phyloP scores from a whole-genome alignment of 2,329 filamentous ascomycete genomes.

The Neonectria hederae region DNA sequence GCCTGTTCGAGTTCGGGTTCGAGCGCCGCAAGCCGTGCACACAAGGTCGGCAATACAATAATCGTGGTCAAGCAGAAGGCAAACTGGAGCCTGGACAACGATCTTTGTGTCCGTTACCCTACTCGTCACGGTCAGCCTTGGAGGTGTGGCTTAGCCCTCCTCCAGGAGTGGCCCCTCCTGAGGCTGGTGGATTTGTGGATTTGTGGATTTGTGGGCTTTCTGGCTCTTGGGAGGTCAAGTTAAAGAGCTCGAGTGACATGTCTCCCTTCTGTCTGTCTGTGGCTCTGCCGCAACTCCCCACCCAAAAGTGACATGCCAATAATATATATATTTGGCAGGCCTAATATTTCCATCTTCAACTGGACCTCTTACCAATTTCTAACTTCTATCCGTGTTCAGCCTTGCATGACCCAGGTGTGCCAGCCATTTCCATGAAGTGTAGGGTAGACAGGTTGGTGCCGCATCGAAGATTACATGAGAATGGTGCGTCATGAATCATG shows the following conservation, averaged over 20 bases:
- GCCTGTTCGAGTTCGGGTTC: not conserved
- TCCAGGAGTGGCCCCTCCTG: conserved; percentile 35
- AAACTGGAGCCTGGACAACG: conserved; percentile 42
- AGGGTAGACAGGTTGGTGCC: not conserved
- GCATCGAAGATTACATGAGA: not conserved
- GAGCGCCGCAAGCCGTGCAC: not conserved
- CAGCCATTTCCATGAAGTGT: not conserved
- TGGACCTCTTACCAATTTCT: not conserved
- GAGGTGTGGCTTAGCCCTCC: conserved; percentile 42
- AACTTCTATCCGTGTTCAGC: not conserved
- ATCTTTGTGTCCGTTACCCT: conserved; percentile 36
- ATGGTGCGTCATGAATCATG: not conserved
- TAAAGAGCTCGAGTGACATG: conserved; percentile 33
- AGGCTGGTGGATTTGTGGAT: conserved; percentile 16
- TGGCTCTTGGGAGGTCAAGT: conserved; percentile 35
- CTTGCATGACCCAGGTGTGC: conserved; percentile 3
- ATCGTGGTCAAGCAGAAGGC: conserved; percentile 35
- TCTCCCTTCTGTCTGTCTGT: not conserved
- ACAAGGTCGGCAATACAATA: conserved; percentile 22
- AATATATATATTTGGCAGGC: not conserved
- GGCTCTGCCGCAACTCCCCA: not conserved
- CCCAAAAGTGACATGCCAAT: not conserved
- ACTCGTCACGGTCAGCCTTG: conserved; percentile 45
- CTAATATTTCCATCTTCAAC: not conserved
- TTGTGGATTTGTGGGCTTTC: conserved; percentile 25